A percentile compares a stretch with the other conserved stretches of the same genome.
Evolutionary conservation across 176 grass and related monocot species (phyloP).

Genomic region (Raddia distichophylla): DNA sequence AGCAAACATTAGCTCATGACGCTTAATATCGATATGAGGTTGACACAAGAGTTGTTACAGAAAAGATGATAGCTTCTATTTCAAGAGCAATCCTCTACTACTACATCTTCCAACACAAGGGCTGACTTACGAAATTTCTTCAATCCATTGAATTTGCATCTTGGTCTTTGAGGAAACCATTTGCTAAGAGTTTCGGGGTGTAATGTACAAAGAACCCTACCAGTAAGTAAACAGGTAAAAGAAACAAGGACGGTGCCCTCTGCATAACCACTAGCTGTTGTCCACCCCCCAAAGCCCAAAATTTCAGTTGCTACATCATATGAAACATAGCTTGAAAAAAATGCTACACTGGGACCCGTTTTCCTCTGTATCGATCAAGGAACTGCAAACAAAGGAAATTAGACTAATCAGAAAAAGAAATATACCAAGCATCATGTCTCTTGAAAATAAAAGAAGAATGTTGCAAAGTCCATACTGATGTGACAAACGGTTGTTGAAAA

Average conservation of each 20-base stretch:
- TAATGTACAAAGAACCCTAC: conserved; percentile 49
- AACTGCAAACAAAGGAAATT: conserved; percentile 58
- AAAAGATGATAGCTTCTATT: conserved; percentile 4
- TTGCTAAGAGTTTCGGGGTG: not conserved
- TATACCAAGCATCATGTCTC: not conserved
- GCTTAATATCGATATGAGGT: conserved; percentile 10
- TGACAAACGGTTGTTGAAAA: conserved; percentile 90
- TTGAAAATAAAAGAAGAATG: conserved; percentile 13
- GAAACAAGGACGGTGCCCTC: not conserved
- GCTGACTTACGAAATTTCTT: conserved; percentile 16
- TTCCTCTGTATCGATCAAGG: conserved; percentile 84
- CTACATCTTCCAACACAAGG: not conserved
- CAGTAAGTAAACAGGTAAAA: conserved; percentile 35
- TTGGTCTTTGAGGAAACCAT: conserved; percentile 11
- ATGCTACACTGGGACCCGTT: conserved; percentile 81
- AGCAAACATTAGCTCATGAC: not conserved
- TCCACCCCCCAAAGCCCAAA: not conserved
- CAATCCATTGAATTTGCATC: conserved; percentile 33
- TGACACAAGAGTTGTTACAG: not conserved
- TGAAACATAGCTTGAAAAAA: not conserved
- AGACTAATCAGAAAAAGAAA: conserved; percentile 10
- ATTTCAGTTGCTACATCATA: conserved; percentile 29
- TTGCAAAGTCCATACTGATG: conserved; percentile 58
- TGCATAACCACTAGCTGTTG: conserved; percentile 33
- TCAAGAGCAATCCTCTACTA: conserved; percentile 8